Evolutionary conservation across 225 moss, liverwort and hornwort species (phyloP), one percentile per base, ranked within the genome.

Genomic region (Bryoerythrophyllum caledonicum): DNA sequence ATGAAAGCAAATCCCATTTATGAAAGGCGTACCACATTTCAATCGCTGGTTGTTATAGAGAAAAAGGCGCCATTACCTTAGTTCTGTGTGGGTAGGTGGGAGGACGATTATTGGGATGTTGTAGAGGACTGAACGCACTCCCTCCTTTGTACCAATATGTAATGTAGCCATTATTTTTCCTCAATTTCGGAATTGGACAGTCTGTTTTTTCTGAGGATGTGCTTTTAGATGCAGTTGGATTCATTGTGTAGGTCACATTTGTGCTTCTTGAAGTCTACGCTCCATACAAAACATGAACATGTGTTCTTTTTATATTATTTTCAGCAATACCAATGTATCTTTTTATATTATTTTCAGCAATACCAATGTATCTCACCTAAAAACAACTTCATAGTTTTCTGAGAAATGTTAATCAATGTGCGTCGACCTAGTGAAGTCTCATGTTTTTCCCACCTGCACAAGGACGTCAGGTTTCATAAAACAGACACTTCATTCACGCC

Each of bases 61-160:
- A 53, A 53, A 37, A 26, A 40, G 57, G 10, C 34, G 23, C 9
- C 70, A 17, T 37, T 38, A 25, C 55, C 56, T 15, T 38, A 17
- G 38, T 56, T 26, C 26, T 70, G 56, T 16, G 37, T 60, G 37
- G 51, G 37, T 60, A 52, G 51, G 26, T 59, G 44, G 60, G 44
- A 63, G 73, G 74, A 65, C 74, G 64, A 74, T 58, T 63, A 46
- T 68, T 73, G 43, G 54, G 73, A 56, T 46, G 68, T 72, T 71
- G 27, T 62, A 52, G 46, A 72, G 54, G 72, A 25, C 44, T 63
- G 32, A 6, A 48, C 49, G 15, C 43, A 44, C 62, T 37, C 37
- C 26, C 67, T 62, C 52, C 44, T 65, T 77, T 77, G 77, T 77
- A 72, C 48, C 68, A 67, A 19, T 82, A 73, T 82, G 77, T 82